Evolutionary conservation across 805 yeast genomes (phyloP), one percentile per base, ranked within the genome.

Genomic region (Metschnikowia lochheadii): DNA sequence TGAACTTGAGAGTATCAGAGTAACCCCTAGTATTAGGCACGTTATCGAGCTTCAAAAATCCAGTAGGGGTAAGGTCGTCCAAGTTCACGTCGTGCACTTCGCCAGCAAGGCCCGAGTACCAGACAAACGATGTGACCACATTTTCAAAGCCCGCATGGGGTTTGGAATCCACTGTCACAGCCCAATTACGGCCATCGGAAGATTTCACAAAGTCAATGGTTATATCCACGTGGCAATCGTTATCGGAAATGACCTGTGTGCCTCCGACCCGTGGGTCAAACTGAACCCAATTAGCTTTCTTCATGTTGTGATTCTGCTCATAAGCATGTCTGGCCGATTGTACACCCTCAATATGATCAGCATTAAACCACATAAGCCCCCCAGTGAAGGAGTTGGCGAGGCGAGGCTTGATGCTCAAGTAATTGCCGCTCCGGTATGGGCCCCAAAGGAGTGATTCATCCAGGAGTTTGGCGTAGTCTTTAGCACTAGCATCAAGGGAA

Each of bases 201-300:
- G 81, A 78, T 68, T 94, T 94, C 31, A 86, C 86, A 65, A 90
- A 87, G 53, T 85, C 87, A 5, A 88, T 81, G 0, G 81, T 78
- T 37, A 94, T 60, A 49, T 79, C 78, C 3, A 90, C 66, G 49
- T 81, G 81, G 53, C 82, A 79, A 33, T 79, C 86, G 18, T 69
- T 66, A 64, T 94, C 99, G 35, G 74, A 69, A 29, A 94, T 82
- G 1, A 79, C 72, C 62, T 94, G 92, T 53, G 79, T 73, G 0
- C 99, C 99, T 21, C 99, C 99, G 13, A 68, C 45, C 55, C 98
- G 77, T 5, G 97, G 90, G 63, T 94, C 98, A 64, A 86, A 94
- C 35, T 75, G 71, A n/a, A 80, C 75, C 97, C 97, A 94, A 23
- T 91, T 89, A 57, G 87, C 92, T 48, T 80, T 82, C 21, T 75